Conservation (phyloP, 78 protist species). For the Tieghemostelium lacteum region DNA sequence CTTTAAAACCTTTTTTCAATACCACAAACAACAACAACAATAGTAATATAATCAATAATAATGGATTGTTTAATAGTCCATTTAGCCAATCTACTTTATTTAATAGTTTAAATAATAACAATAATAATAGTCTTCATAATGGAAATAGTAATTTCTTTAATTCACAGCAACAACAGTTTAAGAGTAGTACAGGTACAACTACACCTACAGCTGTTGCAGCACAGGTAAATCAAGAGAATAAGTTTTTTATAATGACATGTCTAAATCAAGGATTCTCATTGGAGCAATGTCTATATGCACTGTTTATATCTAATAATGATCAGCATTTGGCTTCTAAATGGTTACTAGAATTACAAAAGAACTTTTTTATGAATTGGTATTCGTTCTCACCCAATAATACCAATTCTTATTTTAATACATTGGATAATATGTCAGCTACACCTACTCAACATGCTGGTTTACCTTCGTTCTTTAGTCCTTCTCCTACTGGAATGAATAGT, state of each 20-base stretch:
- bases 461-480: no score
- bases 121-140: neutral
- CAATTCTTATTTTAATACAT: no score
- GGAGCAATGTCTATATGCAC: constrained; percentile 61
- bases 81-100: no score
- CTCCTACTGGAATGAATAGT: no score
- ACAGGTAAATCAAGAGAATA: constrained; percentile 4
- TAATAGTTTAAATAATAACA: neutral
- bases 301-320: constrained; percentile 48
- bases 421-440: no score
- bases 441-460: no score
- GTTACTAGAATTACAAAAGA: constrained; percentile 35
- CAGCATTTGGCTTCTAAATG: constrained; percentile 45
- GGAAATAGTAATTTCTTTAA: no score
- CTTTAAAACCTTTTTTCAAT: neutral
- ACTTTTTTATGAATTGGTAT: constrained; percentile 38
- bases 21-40: constrained; percentile 1
- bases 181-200: no score
- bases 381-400: constrained; percentile 18
- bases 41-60: neutral
- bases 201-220: no score
- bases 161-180: constrained; percentile 11
- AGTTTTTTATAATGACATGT: constrained; percentile 22
- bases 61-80: no score
- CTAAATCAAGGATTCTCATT: constrained; percentile 51